Percentiles rank a stretch among this genome's conserved stretches.
phyloP scores from a whole-genome alignment of 345 rosid species.

The Eucalyptus brandiana region DNA sequence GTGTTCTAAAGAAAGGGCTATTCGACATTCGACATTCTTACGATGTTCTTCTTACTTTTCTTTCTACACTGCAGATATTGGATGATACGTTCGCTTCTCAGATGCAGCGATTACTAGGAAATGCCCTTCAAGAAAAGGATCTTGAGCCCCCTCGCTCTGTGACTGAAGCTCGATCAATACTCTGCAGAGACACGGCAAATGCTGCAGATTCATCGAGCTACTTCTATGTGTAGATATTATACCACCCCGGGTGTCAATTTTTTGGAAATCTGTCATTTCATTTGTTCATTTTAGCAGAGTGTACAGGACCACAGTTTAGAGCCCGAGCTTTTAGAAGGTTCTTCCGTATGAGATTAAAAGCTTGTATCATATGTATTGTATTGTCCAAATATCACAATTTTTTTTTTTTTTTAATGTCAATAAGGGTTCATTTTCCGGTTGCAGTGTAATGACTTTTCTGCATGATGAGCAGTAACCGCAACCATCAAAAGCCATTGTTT shows the following conservation, averaged over 20 bases:
- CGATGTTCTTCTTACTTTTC: background rate
- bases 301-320: background rate
- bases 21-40: background rate
- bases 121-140: conserved; percentile 82
- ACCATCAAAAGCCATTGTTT: background rate
- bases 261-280: background rate
- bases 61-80: conserved; percentile 33
- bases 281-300: background rate
- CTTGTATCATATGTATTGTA: background rate
- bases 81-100: conserved; percentile 95
- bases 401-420: background rate
- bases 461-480: background rate
- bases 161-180: conserved; percentile 91
- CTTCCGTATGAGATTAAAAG: background rate
- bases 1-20: background rate
- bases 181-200: conserved; percentile 69
- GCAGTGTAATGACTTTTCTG: background rate
- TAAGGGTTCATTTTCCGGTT: background rate
- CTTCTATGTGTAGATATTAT: conserved; percentile 41
- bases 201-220: conserved; percentile 48
- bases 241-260: background rate
- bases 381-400: background rate
- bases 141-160: conserved; percentile 88
- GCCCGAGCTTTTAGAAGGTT: background rate
- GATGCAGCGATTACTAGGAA: conserved; percentile 86